Evolutionary conservation across 2,329 filamentous ascomycete species (phyloP), one percentile per base, ranked within the genome.

Genomic region (Penicillium sp.): DNA sequence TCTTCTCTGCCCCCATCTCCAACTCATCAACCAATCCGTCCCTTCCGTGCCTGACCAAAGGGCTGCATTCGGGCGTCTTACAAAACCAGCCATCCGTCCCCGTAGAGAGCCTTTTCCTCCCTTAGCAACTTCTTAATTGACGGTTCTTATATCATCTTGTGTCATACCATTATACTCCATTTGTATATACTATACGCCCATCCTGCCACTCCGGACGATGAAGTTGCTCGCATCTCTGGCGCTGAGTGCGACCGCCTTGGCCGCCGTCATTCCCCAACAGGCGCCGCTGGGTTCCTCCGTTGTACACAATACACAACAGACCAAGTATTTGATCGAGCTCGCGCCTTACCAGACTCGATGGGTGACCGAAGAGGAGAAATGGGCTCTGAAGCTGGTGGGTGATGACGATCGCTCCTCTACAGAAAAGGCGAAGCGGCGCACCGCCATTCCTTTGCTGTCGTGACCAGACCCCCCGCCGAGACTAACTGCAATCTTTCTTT

Each of bases 361-460:
- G 86, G 85, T 96, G 29, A 94, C 88, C 0, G 91, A 97, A 62
- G 88, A 95, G 33, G 84, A 96, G 73, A 98, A 97, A 72, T 96
- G 91, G 90, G 83, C 85, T 68, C 74, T 97, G 55, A 84, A 86
- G 63, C 79, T 89, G 58, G 90, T 94, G 78, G 49, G 81, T 27
- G 18, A 18, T 18, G 18, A 18, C 18, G 18, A 18, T 18, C 18
- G 18, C 18, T 18, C 18, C 18, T 18, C 18, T 18, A 18, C 18
- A 18, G 18, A 18, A 18, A 18, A 18, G 18, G 18, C 18, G 18
- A 18, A 18, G 18, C 18, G 18, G 18, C 18, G 18, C 18, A 18
- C 18, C 18, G 18, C 18, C 18, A 18, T 18, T 18, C 18, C 18
- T 18, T 18, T 18, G 18, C 18, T 18, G 18, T 18, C 18, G 18